Conservation (phyloP, 169 alveolate species). For the Plasmodium inui region DNA sequence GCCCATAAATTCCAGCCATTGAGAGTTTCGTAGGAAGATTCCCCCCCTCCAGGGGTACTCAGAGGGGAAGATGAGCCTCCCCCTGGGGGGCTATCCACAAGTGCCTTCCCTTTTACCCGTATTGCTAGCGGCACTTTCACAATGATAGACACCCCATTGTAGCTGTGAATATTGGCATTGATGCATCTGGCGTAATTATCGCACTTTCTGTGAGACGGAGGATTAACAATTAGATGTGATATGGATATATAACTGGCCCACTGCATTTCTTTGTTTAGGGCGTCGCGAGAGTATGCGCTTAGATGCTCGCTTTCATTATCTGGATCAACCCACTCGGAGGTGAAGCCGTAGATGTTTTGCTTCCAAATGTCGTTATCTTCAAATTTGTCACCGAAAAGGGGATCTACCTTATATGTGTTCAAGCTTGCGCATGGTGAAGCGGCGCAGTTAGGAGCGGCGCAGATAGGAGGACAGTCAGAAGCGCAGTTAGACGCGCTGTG, state of each 20-base stretch:
- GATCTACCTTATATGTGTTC: constrained; percentile 35
- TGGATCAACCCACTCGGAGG: constrained; percentile 66
- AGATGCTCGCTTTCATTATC: constrained; percentile 18
- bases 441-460: neutral
- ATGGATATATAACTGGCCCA: constrained; percentile 69
- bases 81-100: neutral
- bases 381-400: constrained; percentile 56
- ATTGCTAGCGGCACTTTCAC: constrained; percentile 26
- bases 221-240: constrained; percentile 30
- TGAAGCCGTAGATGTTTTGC: constrained; percentile 51
- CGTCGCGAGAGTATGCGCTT: constrained; percentile 39
- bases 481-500: neutral
- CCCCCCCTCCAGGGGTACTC: neutral
- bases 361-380: constrained; percentile 61
- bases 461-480: neutral
- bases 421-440: neutral
- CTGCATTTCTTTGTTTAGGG: constrained; percentile 66
- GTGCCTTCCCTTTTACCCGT: neutral
- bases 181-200: constrained; percentile 74
- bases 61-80: neutral
- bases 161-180: constrained; percentile 26
- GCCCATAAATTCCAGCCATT: constrained; percentile 75
- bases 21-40: neutral
- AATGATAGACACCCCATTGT: constrained; percentile 47
- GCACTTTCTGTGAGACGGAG: constrained; percentile 29